Evolutionary conservation across 192 early-diverging fungal genomes (phyloP).

Genomic region (Coemansia javaensis): DNA sequence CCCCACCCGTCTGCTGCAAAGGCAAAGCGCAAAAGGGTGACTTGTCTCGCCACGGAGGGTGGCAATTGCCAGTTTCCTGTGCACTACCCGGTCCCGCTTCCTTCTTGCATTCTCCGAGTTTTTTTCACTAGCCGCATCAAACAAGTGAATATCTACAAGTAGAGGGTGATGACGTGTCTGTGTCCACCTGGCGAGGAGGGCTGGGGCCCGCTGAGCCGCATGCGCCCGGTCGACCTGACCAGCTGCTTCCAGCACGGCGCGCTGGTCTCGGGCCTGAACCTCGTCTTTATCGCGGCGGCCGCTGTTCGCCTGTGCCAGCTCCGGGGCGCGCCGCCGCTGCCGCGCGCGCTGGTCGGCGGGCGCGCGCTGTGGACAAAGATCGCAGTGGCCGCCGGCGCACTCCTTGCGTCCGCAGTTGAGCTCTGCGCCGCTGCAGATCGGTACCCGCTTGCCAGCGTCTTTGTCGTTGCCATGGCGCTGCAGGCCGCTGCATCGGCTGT

Average conservation of each 20-base stretch:
- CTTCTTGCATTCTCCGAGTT: no score
- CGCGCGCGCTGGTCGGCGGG: conserved; percentile 7
- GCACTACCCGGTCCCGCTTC: no score
- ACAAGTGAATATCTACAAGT: no score
- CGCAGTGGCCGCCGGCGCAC: conserved; percentile 2
- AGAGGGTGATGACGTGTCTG: conserved; percentile 2
- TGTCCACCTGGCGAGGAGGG: conserved; percentile 37
- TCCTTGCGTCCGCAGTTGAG: conserved; percentile 26
- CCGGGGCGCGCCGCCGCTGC: background rate
- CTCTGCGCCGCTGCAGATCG: background rate
- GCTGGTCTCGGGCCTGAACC: conserved; percentile 12
- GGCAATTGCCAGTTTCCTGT: no score
- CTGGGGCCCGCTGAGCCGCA: conserved; percentile 48
- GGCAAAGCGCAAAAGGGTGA: no score
- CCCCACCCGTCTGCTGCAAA: no score
- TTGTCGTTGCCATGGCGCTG: conserved; percentile 16
- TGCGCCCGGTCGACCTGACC: conserved; percentile 41
- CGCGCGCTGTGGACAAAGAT: conserved; percentile 23
- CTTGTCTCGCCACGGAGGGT: no score
- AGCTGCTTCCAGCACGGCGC: conserved; percentile 41
- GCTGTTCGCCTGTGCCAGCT: conserved; percentile 9
- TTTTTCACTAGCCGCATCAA: no score
- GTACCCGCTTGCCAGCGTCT: conserved; percentile 7
- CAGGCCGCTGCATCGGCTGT: conserved; percentile 24
- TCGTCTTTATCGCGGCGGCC: conserved; percentile 17